Conservation (phyloP, 495 filamentous ascomycete genomes). For the Penicillium subrubescens region DNA sequence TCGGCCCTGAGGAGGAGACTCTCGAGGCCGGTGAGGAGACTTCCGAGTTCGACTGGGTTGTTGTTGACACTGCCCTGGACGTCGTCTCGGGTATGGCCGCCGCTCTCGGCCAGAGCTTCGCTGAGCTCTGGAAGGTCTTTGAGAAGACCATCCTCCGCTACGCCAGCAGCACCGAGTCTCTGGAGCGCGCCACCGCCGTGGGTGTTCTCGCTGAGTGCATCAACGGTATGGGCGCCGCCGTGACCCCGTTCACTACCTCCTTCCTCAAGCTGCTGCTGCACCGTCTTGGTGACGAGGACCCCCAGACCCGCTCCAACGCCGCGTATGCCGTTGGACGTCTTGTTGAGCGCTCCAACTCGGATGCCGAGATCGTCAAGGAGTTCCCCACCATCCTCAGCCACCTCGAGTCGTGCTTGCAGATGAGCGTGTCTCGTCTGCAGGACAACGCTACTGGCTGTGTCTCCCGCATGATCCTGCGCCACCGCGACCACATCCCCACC, state of each 20-base stretch:
- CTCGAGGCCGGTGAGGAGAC: constrained; percentile 72
- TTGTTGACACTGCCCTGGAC: constrained; percentile 92
- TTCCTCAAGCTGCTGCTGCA: constrained; percentile 83
- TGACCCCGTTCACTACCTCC: constrained; percentile 73
- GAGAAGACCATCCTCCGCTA: constrained; percentile 88
- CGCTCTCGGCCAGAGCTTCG: constrained; percentile 79
- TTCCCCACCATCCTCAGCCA: constrained; percentile 77
- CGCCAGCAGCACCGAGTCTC: constrained; percentile 76
- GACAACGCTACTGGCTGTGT: constrained; percentile 96
- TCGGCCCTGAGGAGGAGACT: constrained; percentile 74
- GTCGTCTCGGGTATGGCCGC: constrained; percentile 79
- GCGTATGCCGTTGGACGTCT: constrained; percentile 88
- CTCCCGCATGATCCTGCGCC: constrained; percentile 83
- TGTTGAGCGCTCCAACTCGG: constrained; percentile 73
- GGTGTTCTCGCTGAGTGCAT: constrained; percentile 93
- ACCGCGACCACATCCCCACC: constrained; percentile 77
- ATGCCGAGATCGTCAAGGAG: constrained; percentile 67
- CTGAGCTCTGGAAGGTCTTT: constrained; percentile 89
- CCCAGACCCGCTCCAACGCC: constrained; percentile 91
- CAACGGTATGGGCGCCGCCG: constrained; percentile 74
- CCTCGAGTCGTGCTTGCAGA: constrained; percentile 80
- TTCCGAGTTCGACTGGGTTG: constrained; percentile 96
- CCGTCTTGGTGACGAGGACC: constrained; percentile 85
- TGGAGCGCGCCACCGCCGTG: constrained; percentile 85
- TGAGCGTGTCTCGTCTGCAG: constrained; percentile 71